Evolutionary conservation across 1,284 basidiomycete species (phyloP), one percentile per base, ranked within the genome.

Genomic region (Rhodotorula glutinis): DNA sequence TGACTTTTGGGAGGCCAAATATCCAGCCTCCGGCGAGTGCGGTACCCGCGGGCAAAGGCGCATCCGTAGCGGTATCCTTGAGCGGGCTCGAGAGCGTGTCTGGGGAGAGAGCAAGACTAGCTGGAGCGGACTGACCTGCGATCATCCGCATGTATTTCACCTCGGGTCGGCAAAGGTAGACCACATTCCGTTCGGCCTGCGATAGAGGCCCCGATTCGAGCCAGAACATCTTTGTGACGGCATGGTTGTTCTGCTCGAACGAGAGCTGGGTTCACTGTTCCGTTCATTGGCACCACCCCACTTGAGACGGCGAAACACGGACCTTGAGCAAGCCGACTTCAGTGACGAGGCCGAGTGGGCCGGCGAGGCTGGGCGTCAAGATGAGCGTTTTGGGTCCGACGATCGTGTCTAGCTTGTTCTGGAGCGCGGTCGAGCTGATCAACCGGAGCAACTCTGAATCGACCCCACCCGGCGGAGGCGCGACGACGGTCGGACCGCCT

Each of bases 211-310:
- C 92, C 13, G 87, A 78, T 79, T 98, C 96, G 33, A 98, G 86
- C 96, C 96, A 99, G 80, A 96, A 97, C 89, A 99, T 95, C 82
- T 96, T 96, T 81, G 98, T 95, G 7, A 98, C 93, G 7, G 92
- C 94, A 85, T 98, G 94, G 78, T 97, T 91, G 90, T 97, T 75
- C 63, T 66, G 56, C 9, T 13, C 1, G 8, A 17, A 2, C 7
- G n/a, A 10, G 23, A 0, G 23, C 4, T 8, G 1, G 23, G 17
- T 30, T 49, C 19, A 46, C 25, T 25, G 25, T 19, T n/a, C 10
- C 29, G 27, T 7, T 56, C 19, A 29, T 63, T 71, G 14, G 17
- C 25, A 8, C 47, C 25, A 23, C 49, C 49, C n/a, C 49, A 51
- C 49, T 25, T 27, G 27, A 21, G 57, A 27, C 60, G 59, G 59